Base-by-base conservation (phyloP, 1,139 yeast genomes). In the Kodamaea ohmeri region DNA sequence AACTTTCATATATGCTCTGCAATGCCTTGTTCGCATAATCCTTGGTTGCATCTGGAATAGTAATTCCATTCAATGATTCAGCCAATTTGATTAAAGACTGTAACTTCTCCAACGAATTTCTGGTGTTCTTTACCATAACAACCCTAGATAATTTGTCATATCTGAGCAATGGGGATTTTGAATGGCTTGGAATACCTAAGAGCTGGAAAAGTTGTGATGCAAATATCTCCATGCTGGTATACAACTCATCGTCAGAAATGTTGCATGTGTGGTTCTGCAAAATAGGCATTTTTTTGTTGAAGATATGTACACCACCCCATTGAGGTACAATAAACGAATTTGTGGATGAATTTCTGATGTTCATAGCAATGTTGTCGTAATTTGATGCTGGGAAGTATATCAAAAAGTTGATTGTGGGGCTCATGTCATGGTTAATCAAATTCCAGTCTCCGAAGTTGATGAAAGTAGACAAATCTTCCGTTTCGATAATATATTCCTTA, bases 311-410 rank as follows among this genome's bases (percentile, higher is more conserved):
- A 3, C 84, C 83, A 16, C 97, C 97, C 95, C 96, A 90, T 61
- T 87, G 96, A 6, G 97, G 95, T 22, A 90, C 76, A 38, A 86
- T 60, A 54, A 85, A 90, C 31, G 92, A 79, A 51, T 83, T 78
- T 38, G 87, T 73, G 1, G 47, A 44, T 0, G 84, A 74, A 39
- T 68, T 61, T 37, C 65, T 72, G 38, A 76, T 71, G 9, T 46
- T 30, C 25, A 73, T 52, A 1, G 83, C 83, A 12, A 67, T 58
- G 15, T 63, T 63, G 13, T 67, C 61, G 25, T 62, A 53, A 26
- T 76, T 67, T 16, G 61, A 46, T 21, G 54, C 55, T 1, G 94
- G 89, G 41, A 81, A 71, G 50, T 80, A 86, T 1, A 83, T 59
- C 24, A 85, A 67, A 51, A 86, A 83, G 57, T 85, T 83, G 45